Base-by-base conservation (phyloP, 2,329 filamentous ascomycete genomes). In the Daldinia eschscholtzii region DNA sequence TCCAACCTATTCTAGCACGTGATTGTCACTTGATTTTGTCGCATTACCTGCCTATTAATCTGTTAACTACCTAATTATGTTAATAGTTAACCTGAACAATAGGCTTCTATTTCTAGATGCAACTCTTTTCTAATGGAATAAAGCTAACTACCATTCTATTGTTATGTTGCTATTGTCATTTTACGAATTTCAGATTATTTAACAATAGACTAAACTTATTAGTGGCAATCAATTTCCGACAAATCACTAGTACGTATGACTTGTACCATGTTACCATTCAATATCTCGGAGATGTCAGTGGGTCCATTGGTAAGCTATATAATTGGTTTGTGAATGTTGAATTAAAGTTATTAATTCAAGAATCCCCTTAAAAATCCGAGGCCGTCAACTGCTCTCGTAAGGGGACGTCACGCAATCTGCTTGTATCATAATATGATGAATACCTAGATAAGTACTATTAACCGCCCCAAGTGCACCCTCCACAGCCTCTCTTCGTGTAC, bases 401-500 rank as follows among this genome's bases (percentile, higher is more conserved):
- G 1, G 7, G 26, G 13, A 52, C 33, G 15, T 18, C 33, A 18
- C 23, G 7, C 26, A 42, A 20, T 42, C 41, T 42, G 18, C 6
- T 3, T 18, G 13, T 12, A 18, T 5, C 12, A 33, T 26, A 52
- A 18, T 1, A 52, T n/a, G 5, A n/a, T 33, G 13, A 33, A n/a
- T 9, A 15, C 20, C 20, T 23, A 23, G 20, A 2, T 23, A 23
- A 23, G 15, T 4, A 18, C 15, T 52, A 3, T 4, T 52, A 52
- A 52, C 46, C 46, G 46, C 46, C 26, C 26, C 1, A n/a, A 52
- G 10, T 33, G 5, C 9, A 33, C 46, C 3, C 46, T 10, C 26
- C 26, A 18, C 15, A 52, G 46, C 46, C 26, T 52, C 26, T 52
- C 46, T n/a, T 18, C 33, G 15, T 52, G 46, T 52, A 52, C 46